Evolutionary conservation across 768 basidiomycete genomes (phyloP), one percentile per base, ranked within the genome.

Genomic region (Gyrodon lividus): DNA sequence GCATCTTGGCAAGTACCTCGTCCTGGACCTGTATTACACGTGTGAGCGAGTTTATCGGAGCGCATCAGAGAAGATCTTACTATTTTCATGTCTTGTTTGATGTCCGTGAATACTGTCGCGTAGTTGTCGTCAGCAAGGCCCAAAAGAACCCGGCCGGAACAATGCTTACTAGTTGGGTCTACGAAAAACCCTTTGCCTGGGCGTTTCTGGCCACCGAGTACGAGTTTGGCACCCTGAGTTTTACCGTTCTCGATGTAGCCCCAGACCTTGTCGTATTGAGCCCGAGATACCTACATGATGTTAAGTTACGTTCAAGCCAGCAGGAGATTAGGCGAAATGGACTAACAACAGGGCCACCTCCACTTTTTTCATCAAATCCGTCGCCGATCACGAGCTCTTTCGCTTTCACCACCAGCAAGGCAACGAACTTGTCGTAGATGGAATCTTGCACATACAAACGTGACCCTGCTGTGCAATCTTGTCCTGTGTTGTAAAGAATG

Each of bases 381-480:
- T 94, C 81, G 28, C 90, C 91, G 52, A 95, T 80, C 48, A 82
- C 77, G 56, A 84, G 78, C 56, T 79, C 77, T 60, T 86, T 82
- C 17, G 86, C 83, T 65, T 86, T 86, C 19, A 73, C 70, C 12
- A 86, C 79, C 35, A 93, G 71, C 47, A 85, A 57, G 24, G 75
- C 68, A 26, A 95, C 62, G 67, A 97, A 95, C 65, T 83, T 85
- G 66, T 97, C 91, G 65, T 97, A 90, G 46, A 95, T 77, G 20
- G 79, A 78, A 47, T 93, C 87, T 64, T 98, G 93, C 19, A 92
- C 92, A 64, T 90, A 93, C 33, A 94, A 72, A 13, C 95, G 82
- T 30, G 92, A 95, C 35, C 95, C 92, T 20, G 93, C 93, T 3
- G 89, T 92, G 69, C 95, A 97, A 64, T 92, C 90, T 70, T 96